A percentile compares a stretch with the other conserved stretches of the same genome.
Conservation (phyloP, 1,284 basidiomycete species). For the Blastosporella zonata region DNA sequence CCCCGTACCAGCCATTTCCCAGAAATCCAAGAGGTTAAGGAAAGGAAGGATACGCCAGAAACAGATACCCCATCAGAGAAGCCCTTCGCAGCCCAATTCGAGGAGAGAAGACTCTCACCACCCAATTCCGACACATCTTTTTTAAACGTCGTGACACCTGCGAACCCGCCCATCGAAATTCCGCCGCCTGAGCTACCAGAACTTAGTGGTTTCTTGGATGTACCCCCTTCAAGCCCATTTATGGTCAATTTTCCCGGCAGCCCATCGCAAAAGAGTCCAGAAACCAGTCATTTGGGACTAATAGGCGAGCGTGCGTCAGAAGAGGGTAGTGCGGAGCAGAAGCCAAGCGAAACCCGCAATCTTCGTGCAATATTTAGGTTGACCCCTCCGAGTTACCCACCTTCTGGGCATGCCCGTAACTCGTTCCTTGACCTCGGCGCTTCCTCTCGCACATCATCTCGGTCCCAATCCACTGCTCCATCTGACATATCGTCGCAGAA, state of each 20-base stretch:
- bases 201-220: conserved; percentile 27
- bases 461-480: conserved; percentile 32
- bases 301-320: neutral
- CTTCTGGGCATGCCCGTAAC: conserved; percentile 13
- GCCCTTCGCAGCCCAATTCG: neutral
- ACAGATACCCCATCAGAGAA: neutral
- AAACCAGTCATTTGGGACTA: neutral
- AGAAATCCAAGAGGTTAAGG: neutral
- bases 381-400: conserved; percentile 22
- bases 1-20: conserved; percentile 36
- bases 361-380: conserved; percentile 24
- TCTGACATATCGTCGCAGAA: conserved; percentile 15
- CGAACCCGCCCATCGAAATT: conserved; percentile 5
- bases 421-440: conserved; percentile 61
- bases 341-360: conserved; percentile 3
- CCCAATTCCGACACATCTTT: conserved; percentile 15
- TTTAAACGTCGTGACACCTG: conserved; percentile 16
- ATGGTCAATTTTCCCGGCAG: conserved; percentile 35
- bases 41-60: neutral
- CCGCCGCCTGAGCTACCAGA: conserved; percentile 3
- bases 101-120: neutral
- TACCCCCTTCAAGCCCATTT: conserved; percentile 44
- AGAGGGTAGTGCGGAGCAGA: conserved; percentile 3
- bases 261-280: conserved; percentile 4
- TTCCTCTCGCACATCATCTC: conserved; percentile 44